phyloP scores from a whole-genome alignment of 1,139 yeast species.

The Kazachstania sp. region DNA sequence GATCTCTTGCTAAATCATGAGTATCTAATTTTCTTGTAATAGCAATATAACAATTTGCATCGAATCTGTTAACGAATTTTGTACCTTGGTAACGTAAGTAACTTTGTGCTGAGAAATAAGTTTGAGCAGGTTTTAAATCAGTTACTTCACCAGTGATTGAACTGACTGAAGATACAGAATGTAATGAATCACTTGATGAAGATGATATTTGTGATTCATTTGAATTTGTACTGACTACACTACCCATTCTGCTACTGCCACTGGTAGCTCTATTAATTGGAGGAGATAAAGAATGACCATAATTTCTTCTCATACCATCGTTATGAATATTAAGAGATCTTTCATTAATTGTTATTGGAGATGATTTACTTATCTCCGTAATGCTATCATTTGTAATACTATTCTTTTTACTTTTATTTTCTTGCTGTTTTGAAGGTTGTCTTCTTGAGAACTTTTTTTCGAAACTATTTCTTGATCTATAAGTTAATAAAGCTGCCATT shows the following conservation, averaged over 20 bases:
- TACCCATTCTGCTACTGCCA: slow-evolving; percentile 2
- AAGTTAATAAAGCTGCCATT: slow-evolving; percentile 91
- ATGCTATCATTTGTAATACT: background rate
- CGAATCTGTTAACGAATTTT: slow-evolving; percentile 81
- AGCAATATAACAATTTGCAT: slow-evolving; percentile 92
- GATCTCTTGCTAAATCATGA: slow-evolving; percentile 80
- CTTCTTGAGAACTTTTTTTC: slow-evolving; percentile 85
- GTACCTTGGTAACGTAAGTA: slow-evolving; percentile 89
- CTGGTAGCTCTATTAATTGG: background rate
- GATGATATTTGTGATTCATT: slow-evolving; percentile 14
- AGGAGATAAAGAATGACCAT: background rate
- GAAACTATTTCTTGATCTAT: slow-evolving; percentile 84
- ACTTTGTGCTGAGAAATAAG: slow-evolving; percentile 90
- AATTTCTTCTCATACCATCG: slow-evolving; percentile 40
- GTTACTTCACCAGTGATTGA: slow-evolving; percentile 18
- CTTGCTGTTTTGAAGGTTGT: slow-evolving; percentile 37
- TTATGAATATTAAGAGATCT: slow-evolving; percentile 57
- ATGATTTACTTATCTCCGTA: background rate
- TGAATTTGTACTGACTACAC: slow-evolving; percentile 4
- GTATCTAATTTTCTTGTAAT: slow-evolving; percentile 90
- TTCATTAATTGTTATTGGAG: slow-evolving; percentile 32
- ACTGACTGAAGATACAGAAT: slow-evolving; percentile 24
- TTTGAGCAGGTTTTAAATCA: slow-evolving; percentile 52
- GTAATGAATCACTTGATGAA: slow-evolving; percentile 17
- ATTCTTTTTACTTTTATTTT: slow-evolving; percentile 8